Evolutionary conservation across 2,329 filamentous ascomycete genomes (phyloP), one percentile per base, ranked within the genome.

Genomic region (Ophiostoma sp.): DNA sequence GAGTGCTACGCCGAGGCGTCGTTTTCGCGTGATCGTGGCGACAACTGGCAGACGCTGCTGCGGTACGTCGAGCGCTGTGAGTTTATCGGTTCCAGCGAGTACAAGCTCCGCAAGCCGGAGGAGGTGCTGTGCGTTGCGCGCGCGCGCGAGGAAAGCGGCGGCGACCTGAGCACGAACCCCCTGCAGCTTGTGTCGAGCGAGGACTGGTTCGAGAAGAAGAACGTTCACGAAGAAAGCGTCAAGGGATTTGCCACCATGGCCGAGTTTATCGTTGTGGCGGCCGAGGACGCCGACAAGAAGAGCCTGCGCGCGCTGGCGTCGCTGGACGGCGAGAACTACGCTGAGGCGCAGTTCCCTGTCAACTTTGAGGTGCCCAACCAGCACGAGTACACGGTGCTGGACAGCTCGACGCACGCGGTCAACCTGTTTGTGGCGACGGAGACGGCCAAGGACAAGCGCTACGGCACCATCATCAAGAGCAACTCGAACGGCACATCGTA

Each of bases 401-500:
- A 97, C 76, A 97, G 93, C 78, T 95, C 92, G 1, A 97, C 93
- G 0, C 94, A 98, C 77, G 91, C 95, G 0, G 85, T 99, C 69
- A 98, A 98, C 79, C 80, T 99, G 69, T 96, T 98, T 75, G 94
- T 98, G 64, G 93, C 90, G 0, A 91, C 92, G 55, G 89, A 90
- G 74, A 84, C 84, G 55, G 81, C 81, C 3, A 76, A 82, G 66
- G 89, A 87, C 18, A 86, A 85, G 66, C 86, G 90, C 70, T 93
- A 91, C 74, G 95, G 95, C 49, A 89, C 90, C 38, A 92, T 99
- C 73, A 87, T 99, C 78, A 99, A 98, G 85, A 97, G 93, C 76
- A 99, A 99, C 81, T 97, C 93, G 74, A 98, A 99, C 76, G 95
- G 95, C 67, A 99, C 95, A 0, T 95, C 91, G 1, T 99, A 97